These are phyloP conservation scores for Penicillium olsonii DNA, from an alignment of 2,329 filamentous ascomycete genomes.

Conservation along the genomic window DNA sequence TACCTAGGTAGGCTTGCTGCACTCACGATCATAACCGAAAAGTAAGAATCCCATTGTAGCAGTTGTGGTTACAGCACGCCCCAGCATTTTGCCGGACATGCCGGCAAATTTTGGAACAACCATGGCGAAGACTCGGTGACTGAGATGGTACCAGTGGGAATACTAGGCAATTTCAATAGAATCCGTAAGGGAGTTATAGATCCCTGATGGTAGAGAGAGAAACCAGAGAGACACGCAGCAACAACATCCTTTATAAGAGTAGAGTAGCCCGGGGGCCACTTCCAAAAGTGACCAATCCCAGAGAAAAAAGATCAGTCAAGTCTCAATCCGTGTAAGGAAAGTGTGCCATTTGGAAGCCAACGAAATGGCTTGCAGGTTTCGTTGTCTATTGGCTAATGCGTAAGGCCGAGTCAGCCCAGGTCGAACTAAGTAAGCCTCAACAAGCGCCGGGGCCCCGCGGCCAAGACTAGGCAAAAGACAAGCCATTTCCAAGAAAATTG, in stretches of 20 bases:
- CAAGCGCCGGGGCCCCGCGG: not conserved
- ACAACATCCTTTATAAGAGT: too few relatives aligned
- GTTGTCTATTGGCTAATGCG: not conserved
- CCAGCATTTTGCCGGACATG: slow-evolving; percentile 2
- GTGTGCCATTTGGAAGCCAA: not conserved
- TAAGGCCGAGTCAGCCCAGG: not conserved
- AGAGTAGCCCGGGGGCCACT: too few relatives aligned
- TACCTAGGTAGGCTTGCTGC: not conserved
- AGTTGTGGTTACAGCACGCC: slow-evolving; percentile 1
- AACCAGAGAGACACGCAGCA: not conserved
- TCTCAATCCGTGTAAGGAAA: not conserved
- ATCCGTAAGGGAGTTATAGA: not conserved
- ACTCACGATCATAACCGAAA: slow-evolving; percentile 55
- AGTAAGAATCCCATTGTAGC: slow-evolving; percentile 52
- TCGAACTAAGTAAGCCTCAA: not conserved
- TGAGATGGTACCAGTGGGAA: not conserved
- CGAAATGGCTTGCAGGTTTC: not conserved
- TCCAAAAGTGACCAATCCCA: too few relatives aligned
- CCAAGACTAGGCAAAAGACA: not conserved
- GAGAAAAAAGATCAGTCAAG: not conserved
- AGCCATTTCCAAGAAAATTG: not conserved
- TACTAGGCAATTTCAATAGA: not conserved
- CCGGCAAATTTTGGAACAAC: slow-evolving; percentile 6
- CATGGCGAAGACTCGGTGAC: not conserved
- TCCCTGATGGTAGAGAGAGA: not conserved